Conservation (phyloP, 2,329 filamentous ascomycete species). For the Calycina marina region DNA sequence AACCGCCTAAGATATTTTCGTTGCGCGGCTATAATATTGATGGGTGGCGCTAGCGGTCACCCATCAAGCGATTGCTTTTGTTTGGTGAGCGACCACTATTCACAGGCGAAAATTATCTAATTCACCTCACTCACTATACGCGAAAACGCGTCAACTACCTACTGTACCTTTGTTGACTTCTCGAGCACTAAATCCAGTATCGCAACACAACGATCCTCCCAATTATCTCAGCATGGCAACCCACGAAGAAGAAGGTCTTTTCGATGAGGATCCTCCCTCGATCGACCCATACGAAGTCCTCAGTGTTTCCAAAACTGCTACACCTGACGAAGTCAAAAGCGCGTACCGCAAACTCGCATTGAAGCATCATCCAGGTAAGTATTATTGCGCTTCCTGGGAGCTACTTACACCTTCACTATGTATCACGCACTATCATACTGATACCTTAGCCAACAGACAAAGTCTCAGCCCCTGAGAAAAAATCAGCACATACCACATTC, state of each 20-base stretch:
- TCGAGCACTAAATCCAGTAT: not conserved
- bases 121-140: too few relatives aligned
- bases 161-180: not conserved
- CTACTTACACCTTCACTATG: too few relatives aligned
- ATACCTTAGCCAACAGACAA: too few relatives aligned
- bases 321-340: constrained; percentile 66
- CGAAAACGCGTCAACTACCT: too few relatives aligned
- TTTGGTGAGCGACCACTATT: too few relatives aligned
- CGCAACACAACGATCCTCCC: not conserved
- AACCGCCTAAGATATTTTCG: too few relatives aligned
- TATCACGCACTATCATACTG: too few relatives aligned
- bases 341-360: constrained; percentile 87
- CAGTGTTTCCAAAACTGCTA: constrained; percentile 53
- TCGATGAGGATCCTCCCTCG: constrained; percentile 16
- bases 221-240: constrained; percentile 2
- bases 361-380: constrained; percentile 67
- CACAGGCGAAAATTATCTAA: too few relatives aligned
- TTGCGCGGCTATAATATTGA: too few relatives aligned
- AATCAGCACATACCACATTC: constrained; percentile 64
- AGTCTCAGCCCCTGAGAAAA: constrained; percentile 50
- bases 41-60: too few relatives aligned
- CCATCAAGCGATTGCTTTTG: too few relatives aligned
- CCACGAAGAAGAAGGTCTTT: constrained; percentile 9
- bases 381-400: too few relatives aligned
- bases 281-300: constrained; percentile 74